A percentile compares a stretch with the other conserved stretches of the same genome.
Evolutionary conservation across 2,329 filamentous ascomycete species (phyloP).

Genomic region (Hysterium pulicare): DNA sequence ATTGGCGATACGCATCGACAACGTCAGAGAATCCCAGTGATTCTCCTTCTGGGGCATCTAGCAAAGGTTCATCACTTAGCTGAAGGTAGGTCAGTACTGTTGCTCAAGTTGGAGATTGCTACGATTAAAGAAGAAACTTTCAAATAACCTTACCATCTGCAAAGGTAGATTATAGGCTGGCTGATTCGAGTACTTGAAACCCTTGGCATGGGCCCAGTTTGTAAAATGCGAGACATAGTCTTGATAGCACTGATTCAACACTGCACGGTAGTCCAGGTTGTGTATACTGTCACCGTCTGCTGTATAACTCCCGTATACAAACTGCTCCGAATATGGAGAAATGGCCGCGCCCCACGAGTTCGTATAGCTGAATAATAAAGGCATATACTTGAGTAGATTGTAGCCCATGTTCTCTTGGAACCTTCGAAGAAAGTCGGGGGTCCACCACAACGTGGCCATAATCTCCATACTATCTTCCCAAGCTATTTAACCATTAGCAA

Average conservation of each 20-base stretch:
- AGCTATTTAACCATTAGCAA: constrained; percentile 5
- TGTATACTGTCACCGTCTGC: constrained; percentile 16
- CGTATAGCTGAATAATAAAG: constrained; percentile 19
- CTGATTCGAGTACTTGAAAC: constrained; percentile 27
- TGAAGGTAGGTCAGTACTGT: not conserved
- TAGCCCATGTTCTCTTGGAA: constrained; percentile 26
- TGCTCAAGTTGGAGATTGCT: no score
- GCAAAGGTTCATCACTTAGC: constrained; percentile 22
- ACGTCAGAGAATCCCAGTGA: constrained; percentile 30
- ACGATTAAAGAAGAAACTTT: no score
- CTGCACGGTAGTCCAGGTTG: constrained; percentile 24
- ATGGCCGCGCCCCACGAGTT: constrained; percentile 12
- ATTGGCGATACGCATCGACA: constrained; percentile 34
- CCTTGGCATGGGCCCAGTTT: constrained; percentile 23
- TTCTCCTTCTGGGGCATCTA: constrained; percentile 34
- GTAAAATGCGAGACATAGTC: constrained; percentile 23
- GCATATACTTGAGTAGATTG: constrained; percentile 26
- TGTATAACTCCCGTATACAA: constrained; percentile 7
- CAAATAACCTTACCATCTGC: constrained; percentile 21
- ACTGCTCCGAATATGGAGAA: constrained; percentile 10
- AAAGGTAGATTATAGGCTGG: constrained; percentile 34
- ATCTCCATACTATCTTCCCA: constrained; percentile 37
- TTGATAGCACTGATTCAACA: constrained; percentile 27
- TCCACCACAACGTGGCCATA: constrained; percentile 21
- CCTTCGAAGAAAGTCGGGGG: constrained; percentile 15